A percentile compares a stretch with the other conserved stretches of the same genome.
Conservation (phyloP, 2,329 filamentous ascomycete species). For the Ophiosphaerella narmari region DNA sequence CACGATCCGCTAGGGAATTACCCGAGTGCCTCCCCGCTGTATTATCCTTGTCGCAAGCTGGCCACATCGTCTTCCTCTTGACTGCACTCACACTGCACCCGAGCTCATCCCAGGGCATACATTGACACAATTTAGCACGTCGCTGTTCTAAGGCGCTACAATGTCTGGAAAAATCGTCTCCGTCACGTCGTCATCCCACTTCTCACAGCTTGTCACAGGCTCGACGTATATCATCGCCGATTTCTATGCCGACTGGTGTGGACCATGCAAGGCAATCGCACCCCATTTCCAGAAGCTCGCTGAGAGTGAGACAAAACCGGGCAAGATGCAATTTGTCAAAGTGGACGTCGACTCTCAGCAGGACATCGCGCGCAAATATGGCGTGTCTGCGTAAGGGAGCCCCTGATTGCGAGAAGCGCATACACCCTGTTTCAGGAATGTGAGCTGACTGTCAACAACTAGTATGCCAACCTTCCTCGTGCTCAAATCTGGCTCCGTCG, state of each 20-base stretch:
- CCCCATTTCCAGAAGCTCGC: conserved; percentile 58
- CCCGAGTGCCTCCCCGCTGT: neutral
- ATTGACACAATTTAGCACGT: neutral
- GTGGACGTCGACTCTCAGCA: conserved; percentile 60
- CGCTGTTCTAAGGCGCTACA: conserved; percentile 4
- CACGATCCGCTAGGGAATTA: neutral
- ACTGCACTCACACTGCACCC: neutral
- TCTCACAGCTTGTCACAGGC: conserved; percentile 40
- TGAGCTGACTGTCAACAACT: neutral
- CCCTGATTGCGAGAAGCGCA: too few species aligned
- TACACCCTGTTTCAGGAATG: too few species aligned
- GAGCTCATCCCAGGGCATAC: neutral
- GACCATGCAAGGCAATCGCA: conserved; percentile 60
- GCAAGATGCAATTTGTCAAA: conserved; percentile 58
- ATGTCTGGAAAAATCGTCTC: conserved; percentile 41
- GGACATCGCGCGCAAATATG: conserved; percentile 55
- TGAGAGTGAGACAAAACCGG: conserved; percentile 53
- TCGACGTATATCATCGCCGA: conserved; percentile 53
- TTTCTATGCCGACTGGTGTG: conserved; percentile 62
- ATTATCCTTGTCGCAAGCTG: conserved; percentile 8
- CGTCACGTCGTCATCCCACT: conserved; percentile 41
- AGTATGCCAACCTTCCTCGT: conserved; percentile 58
- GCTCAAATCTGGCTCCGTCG: conserved; percentile 49
- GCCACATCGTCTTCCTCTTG: conserved; percentile 11
- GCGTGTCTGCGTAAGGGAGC: conserved; percentile 52